A percentile compares a stretch with the other conserved stretches of the same genome.
These are phyloP conservation scores for Ogataea hybrid DNA, from an alignment of 1,139 yeast genomes.

Conservation along the genomic window DNA sequence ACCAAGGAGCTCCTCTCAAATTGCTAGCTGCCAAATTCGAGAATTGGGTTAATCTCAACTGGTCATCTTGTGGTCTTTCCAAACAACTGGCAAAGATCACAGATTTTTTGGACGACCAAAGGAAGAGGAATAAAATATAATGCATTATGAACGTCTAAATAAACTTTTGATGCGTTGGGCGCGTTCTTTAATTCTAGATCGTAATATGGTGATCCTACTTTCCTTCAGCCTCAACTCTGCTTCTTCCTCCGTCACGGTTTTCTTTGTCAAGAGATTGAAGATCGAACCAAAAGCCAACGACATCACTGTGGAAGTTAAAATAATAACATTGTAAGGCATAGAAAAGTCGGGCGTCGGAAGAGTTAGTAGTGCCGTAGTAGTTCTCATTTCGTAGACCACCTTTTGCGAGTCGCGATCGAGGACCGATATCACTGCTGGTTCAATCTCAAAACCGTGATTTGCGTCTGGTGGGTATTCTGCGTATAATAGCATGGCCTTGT, in stretches of 20 bases:
- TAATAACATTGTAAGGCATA: constrained; percentile 98
- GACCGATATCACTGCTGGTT: constrained; percentile 78
- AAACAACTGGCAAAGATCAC: constrained; percentile 17
- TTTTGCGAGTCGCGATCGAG: constrained; percentile 33
- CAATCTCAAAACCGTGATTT: constrained; percentile 94
- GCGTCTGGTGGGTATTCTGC: constrained; percentile 99
- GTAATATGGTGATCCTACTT: constrained; percentile 11
- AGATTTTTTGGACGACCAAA: constrained; percentile 15
- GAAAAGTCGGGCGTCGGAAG: constrained; percentile 98
- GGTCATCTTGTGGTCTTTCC: constrained; percentile 17
- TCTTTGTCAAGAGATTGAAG: constrained; percentile 74
- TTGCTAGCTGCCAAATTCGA: constrained; percentile 19
- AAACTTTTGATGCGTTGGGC: constrained; percentile 2
- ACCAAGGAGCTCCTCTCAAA: constrained; percentile 15
- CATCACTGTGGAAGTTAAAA: constrained; percentile 89
- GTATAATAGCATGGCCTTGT: constrained; percentile 77
- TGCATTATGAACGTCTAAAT: constrained; percentile 1
- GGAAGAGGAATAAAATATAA: constrained; percentile 9
- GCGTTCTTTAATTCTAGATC: not conserved
- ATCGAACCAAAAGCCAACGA: constrained; percentile 88
- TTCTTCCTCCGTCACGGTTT: constrained; percentile 75
- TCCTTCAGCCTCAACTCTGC: constrained; percentile 41
- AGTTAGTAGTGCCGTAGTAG: constrained; percentile 79
- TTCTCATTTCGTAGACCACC: constrained; percentile 60
- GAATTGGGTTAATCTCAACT: constrained; percentile 26